A percentile compares a stretch with the other conserved stretches of the same genome.
These are phyloP conservation scores for Sophora flavescens DNA, from an alignment of 306 rosid genomes.

Conservation along the genomic window DNA sequence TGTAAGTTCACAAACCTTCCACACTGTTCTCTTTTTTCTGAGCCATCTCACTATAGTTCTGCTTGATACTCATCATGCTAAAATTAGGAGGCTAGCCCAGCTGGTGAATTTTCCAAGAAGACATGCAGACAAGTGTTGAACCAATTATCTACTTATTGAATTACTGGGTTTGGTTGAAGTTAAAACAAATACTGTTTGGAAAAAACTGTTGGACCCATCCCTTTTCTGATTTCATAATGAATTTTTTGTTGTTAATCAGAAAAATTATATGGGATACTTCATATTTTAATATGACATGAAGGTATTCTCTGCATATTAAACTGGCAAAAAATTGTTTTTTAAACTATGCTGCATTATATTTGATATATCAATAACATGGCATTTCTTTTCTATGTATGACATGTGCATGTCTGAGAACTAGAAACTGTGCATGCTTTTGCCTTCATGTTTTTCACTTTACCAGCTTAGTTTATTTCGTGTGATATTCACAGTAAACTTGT, in stretches of 20 bases:
- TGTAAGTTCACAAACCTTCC: no score
- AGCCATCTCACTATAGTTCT: no score
- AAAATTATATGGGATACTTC: background rate
- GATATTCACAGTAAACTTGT: conserved; percentile 3
- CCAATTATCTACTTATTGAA: background rate
- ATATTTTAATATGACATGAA: background rate
- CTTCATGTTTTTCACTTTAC: conserved; percentile 10
- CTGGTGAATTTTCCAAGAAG: background rate
- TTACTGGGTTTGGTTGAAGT: background rate
- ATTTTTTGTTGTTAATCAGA: background rate
- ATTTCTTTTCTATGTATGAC: background rate
- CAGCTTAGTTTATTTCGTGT: conserved; percentile 29
- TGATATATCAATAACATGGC: conserved; percentile 10
- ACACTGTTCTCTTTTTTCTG: no score
- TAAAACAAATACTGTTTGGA: background rate
- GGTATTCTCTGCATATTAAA: conserved; percentile 7
- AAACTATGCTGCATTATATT: conserved; percentile 18
- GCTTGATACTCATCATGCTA: no score
- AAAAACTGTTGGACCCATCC: background rate
- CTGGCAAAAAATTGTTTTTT: background rate
- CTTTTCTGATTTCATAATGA: background rate
- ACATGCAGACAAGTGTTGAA: background rate
- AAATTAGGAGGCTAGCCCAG: background rate
- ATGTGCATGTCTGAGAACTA: background rate
- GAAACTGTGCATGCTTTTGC: conserved; percentile 21